Evolutionary conservation across 495 filamentous ascomycete genomes (phyloP).

Genomic region (Articulospora tetracladia): DNA sequence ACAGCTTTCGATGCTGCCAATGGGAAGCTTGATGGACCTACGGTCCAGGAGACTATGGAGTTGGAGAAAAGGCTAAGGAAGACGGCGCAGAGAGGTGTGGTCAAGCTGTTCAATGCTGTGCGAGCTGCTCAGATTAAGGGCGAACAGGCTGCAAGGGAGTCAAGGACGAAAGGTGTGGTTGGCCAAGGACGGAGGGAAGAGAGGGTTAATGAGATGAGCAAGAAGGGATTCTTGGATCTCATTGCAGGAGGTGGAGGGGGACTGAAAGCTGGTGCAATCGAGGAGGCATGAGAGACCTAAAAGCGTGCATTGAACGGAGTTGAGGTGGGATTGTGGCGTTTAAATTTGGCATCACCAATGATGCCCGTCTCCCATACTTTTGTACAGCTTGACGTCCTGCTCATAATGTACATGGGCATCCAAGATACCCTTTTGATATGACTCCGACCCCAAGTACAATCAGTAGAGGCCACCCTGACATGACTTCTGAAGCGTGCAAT

Average conservation of each 20-base stretch:
- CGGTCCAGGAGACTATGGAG: constrained; percentile 59
- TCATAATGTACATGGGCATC: constrained; percentile 19
- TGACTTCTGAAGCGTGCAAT: not conserved
- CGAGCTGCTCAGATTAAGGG: constrained; percentile 85
- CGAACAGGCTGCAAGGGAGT: constrained; percentile 65
- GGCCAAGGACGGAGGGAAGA: constrained; percentile 72
- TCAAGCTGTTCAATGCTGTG: constrained; percentile 95
- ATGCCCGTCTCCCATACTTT: constrained; percentile 1
- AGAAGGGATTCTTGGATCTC: constrained; percentile 90
- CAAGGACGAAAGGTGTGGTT: constrained; percentile 67
- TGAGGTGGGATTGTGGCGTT: constrained; percentile 22
- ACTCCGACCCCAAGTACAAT: not conserved
- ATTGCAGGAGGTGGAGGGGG: constrained; percentile 64
- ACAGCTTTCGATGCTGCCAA: constrained; percentile 39
- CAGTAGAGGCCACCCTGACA: not conserved
- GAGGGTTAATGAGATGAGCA: constrained; percentile 89
- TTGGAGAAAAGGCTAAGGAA: constrained; percentile 78
- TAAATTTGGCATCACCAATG: constrained; percentile 5
- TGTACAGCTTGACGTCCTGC: constrained; percentile 5
- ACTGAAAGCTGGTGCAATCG: constrained; percentile 43
- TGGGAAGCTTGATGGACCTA: constrained; percentile 36
- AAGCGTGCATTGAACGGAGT: constrained; percentile 13
- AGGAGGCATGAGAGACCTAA: constrained; percentile 40
- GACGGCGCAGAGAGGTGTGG: constrained; percentile 85
- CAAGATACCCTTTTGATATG: constrained; percentile 18